phyloP scores from a whole-genome alignment of 2,329 filamentous ascomycete species.

The Aureobasidium leucospermi region DNA sequence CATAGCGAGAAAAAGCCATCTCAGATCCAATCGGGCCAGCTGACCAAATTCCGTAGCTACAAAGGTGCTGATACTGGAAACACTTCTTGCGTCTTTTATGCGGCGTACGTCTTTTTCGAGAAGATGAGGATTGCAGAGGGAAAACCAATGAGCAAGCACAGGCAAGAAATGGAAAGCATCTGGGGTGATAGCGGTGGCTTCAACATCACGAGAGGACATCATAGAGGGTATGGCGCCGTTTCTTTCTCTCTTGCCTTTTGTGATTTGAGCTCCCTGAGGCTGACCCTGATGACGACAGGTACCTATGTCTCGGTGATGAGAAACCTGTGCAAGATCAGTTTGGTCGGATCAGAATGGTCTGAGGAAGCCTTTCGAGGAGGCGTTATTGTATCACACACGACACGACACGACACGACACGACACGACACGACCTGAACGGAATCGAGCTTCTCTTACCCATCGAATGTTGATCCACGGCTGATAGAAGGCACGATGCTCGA shows the following conservation, averaged over 20 bases:
- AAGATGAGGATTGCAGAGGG: constrained; percentile 47
- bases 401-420: too few species aligned
- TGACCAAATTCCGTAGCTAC: constrained; percentile 45
- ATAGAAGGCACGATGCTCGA: too few species aligned
- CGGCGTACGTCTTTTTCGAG: constrained; percentile 53
- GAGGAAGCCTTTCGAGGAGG: neutral
- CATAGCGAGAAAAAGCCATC: constrained; percentile 25
- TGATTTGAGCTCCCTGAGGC: neutral
- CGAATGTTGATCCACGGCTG: too few species aligned
- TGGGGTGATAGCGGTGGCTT: constrained; percentile 19
- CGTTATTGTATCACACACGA: too few species aligned
- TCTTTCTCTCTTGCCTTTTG: neutral
- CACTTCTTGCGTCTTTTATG: constrained; percentile 45
- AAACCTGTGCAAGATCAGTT: constrained; percentile 2
- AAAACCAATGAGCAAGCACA: constrained; percentile 46
- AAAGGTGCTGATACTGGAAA: constrained; percentile 44
- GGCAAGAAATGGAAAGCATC: constrained; percentile 45
- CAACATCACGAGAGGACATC: neutral
- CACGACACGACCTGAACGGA: too few species aligned
- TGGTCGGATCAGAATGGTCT: neutral
- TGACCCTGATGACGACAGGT: neutral
- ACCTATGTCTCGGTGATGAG: neutral
- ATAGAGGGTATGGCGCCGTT: constrained; percentile 1
- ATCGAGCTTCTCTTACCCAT: too few species aligned
- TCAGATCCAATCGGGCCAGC: constrained; percentile 37